These are phyloP conservation scores for Colletotrichum endophyticum DNA, from an alignment of 2,329 filamentous ascomycete species.

Conservation along the genomic window DNA sequence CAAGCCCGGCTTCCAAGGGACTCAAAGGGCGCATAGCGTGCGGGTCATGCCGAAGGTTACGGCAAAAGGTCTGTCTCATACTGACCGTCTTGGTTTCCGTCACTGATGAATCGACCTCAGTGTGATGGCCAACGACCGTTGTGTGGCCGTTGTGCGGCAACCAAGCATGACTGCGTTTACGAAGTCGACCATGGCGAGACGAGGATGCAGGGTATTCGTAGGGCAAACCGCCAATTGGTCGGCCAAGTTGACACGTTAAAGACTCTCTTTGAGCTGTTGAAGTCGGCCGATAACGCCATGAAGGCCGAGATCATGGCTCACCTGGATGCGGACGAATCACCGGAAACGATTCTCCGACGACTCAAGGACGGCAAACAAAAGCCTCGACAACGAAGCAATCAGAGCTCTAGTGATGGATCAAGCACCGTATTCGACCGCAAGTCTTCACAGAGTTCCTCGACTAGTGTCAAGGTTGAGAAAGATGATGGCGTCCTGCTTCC, in stretches of 20 bases:
- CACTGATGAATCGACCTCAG: not conserved
- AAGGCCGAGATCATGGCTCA: not conserved
- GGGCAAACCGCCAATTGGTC: not conserved
- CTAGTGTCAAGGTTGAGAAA: not conserved
- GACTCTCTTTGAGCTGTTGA: not conserved
- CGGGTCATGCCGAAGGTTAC: slow-evolving; percentile 4
- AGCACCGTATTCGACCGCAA: not conserved
- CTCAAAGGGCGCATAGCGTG: slow-evolving; percentile 5
- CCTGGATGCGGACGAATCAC: not conserved
- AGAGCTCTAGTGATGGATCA: not conserved
- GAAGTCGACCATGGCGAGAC: slow-evolving; percentile 12
- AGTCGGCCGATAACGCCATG: not conserved
- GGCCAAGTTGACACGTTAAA: not conserved
- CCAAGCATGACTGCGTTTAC: not conserved
- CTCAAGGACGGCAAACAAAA: not conserved
- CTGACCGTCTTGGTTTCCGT: not conserved
- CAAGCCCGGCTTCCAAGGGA: not conserved
- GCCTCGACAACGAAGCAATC: not conserved
- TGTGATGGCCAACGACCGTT: slow-evolving; percentile 8
- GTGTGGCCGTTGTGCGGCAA: not conserved
- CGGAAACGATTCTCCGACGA: not conserved
- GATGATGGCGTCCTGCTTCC: not conserved
- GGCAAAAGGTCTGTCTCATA: slow-evolving; percentile 1
- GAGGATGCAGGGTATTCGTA: slow-evolving; percentile 12
- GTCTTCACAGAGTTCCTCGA: not conserved